Percentiles rank a stretch among this genome's conserved stretches.
phyloP scores from a whole-genome alignment of 2,329 filamentous ascomycete genomes.

The Fusarium sulawesiense region DNA sequence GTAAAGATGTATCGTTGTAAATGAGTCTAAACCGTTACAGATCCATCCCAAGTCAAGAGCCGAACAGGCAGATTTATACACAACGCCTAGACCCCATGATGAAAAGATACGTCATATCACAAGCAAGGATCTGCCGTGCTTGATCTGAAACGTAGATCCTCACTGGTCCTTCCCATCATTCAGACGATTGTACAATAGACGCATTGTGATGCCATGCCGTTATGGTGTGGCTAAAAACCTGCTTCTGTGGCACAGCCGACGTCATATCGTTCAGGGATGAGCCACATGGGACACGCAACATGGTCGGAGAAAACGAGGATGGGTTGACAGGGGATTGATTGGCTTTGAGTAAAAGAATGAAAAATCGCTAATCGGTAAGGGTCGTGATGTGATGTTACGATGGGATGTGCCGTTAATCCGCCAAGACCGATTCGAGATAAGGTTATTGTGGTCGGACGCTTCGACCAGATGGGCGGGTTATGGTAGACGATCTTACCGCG shows the following conservation, averaged over 20 bases:
- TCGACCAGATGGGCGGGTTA: not conserved
- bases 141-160: constrained; percentile 28
- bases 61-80: constrained; percentile 21
- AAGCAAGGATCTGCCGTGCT: constrained; percentile 6
- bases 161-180: constrained; percentile 30
- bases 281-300: constrained; percentile 13
- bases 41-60: not conserved
- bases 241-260: constrained; percentile 40
- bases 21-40: not conserved
- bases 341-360: not conserved
- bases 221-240: constrained; percentile 42
- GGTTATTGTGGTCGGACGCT: constrained; percentile 2
- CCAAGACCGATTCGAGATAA: constrained; percentile 5
- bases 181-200: constrained; percentile 25
- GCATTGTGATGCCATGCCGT: constrained; percentile 41
- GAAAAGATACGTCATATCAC: constrained; percentile 40
- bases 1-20: not conserved
- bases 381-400: not conserved
- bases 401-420: not conserved
- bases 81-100: constrained; percentile 18
- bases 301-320: not conserved
- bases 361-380: not conserved
- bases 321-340: not conserved
- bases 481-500: not conserved
- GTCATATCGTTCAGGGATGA: constrained; percentile 38